Conservation (phyloP, 371 early-diverging fungal species). For the Lichtheimia corymbifera region DNA sequence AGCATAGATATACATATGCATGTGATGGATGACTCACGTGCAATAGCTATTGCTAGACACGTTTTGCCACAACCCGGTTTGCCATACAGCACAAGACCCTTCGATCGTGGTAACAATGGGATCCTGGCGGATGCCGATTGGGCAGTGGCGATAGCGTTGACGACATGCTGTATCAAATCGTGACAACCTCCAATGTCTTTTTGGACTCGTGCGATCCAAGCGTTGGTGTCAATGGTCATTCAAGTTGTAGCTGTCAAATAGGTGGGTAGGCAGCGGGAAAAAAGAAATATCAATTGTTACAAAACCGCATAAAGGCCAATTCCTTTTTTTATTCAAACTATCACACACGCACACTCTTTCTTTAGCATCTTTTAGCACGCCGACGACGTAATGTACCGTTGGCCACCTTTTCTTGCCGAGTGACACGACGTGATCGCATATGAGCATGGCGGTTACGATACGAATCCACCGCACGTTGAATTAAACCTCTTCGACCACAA, state of each 20-base stretch:
- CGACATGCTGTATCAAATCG: constrained; percentile 29
- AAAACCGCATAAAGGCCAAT: background rate
- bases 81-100: constrained; percentile 56
- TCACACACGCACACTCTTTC: background rate
- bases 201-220: constrained; percentile 37
- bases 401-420: constrained; percentile 73
- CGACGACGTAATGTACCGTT: constrained; percentile 68
- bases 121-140: constrained; percentile 10
- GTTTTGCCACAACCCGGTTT: constrained; percentile 73
- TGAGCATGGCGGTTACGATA: constrained; percentile 85
- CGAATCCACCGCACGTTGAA: constrained; percentile 92
- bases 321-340: background rate
- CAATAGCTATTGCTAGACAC: constrained; percentile 51
- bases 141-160: constrained; percentile 21
- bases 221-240: constrained; percentile 1
- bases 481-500: constrained; percentile 80
- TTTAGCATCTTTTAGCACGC: constrained; percentile 15
- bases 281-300: background rate
- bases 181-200: constrained; percentile 47
- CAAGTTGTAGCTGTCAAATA: background rate
- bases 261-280: background rate
- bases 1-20: background rate
- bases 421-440: constrained; percentile 71
- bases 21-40: constrained; percentile 33
- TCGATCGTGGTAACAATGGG: constrained; percentile 29